These are phyloP conservation scores for Rhynchospora breviuscula DNA, from an alignment of 176 grass and related monocot species.

Conservation along the genomic window DNA sequence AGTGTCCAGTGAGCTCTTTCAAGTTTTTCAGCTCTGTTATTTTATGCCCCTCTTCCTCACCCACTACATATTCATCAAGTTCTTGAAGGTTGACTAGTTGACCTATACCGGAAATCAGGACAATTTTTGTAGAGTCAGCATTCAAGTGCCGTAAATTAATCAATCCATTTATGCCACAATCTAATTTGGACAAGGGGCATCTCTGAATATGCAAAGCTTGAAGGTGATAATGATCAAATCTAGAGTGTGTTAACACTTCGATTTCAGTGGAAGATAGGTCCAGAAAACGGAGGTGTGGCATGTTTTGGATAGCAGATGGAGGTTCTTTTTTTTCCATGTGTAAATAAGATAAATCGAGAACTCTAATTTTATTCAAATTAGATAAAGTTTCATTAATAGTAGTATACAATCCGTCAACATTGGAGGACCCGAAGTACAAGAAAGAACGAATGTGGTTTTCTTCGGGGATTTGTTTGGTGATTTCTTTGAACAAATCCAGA, in stretches of 20 bases:
- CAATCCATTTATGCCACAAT: conserved; percentile 19
- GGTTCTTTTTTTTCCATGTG: conserved; percentile 19
- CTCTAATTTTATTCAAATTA: conserved; percentile 29
- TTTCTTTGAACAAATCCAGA: conserved; percentile 9
- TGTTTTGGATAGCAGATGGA: conserved; percentile 17
- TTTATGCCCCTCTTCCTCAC: conserved; percentile 13
- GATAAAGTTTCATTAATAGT: conserved; percentile 24
- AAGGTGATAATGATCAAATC: conserved; percentile 41
- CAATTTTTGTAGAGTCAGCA: not conserved
- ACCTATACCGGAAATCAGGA: conserved; percentile 25
- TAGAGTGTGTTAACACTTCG: conserved; percentile 21
- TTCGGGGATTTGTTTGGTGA: not conserved
- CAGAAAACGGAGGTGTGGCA: conserved; percentile 45
- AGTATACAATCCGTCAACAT: not conserved
- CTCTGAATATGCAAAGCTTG: conserved; percentile 37
- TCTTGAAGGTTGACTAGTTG: conserved; percentile 31
- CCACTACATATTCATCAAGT: conserved; percentile 12
- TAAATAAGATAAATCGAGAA: conserved; percentile 34
- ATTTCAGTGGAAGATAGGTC: conserved; percentile 36
- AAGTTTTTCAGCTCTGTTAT: conserved; percentile 38
- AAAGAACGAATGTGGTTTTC: conserved; percentile 36
- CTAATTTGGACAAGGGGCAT: not conserved
- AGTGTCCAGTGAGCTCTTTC: conserved; percentile 20
- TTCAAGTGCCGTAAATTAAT: conserved; percentile 25
- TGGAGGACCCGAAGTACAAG: conserved; percentile 22